phyloP scores from a whole-genome alignment of 2,329 filamentous ascomycete genomes.

The Thielaviopsis punctulata region DNA sequence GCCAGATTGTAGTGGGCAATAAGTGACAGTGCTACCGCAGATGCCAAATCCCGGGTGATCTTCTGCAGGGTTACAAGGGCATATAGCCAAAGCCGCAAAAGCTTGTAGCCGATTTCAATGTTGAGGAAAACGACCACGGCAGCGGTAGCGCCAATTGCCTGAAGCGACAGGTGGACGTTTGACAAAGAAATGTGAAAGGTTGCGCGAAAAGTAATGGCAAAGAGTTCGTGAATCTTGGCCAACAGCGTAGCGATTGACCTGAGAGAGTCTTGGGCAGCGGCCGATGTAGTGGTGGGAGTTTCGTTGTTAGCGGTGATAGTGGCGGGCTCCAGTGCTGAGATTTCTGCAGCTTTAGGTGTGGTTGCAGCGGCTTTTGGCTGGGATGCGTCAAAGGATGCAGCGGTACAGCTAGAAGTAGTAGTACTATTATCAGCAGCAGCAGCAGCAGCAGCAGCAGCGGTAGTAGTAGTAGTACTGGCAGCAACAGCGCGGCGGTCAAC shows the following conservation, averaged over 20 bases:
- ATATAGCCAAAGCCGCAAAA: constrained; percentile 10
- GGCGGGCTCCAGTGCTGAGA: background rate
- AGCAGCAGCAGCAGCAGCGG: background rate
- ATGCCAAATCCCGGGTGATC: constrained; percentile 9
- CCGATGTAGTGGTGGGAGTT: background rate
- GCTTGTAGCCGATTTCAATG: constrained; percentile 11
- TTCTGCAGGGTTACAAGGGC: constrained; percentile 9
- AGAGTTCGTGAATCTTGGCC: constrained; percentile 6
- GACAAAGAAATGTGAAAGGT: constrained; percentile 12
- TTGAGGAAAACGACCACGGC: constrained; percentile 10
- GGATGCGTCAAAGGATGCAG: background rate
- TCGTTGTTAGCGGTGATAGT: background rate
- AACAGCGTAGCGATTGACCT: constrained; percentile 6
- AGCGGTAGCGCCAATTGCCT: constrained; percentile 8
- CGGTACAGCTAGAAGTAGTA: background rate
- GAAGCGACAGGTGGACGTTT: constrained; percentile 9
- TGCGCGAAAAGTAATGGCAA: constrained; percentile 5
- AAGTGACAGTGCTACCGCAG: constrained; percentile 3
- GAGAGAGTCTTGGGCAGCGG: constrained; percentile 8
- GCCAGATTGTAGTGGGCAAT: constrained; percentile 3
- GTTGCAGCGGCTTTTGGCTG: background rate
- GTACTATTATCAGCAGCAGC: constrained; percentile 3
- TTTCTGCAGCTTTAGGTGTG: background rate
- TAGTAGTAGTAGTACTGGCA: background rate
- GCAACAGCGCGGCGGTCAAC: background rate